Evolutionary conservation across 2,329 filamentous ascomycete species (phyloP).

Genomic region (Beauveria pseudobassiana): DNA sequence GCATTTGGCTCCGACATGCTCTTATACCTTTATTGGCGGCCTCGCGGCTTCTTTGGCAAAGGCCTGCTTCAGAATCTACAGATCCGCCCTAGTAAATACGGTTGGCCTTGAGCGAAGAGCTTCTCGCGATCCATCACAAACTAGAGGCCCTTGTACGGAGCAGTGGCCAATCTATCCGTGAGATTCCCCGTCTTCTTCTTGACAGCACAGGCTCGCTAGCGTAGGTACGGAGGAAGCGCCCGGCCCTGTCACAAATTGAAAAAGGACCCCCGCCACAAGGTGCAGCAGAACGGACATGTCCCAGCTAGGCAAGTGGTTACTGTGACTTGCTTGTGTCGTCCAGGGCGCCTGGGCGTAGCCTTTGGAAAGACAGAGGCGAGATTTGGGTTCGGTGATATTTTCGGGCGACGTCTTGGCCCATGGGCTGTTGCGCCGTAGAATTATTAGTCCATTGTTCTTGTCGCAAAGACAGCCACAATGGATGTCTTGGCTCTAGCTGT

Average conservation of each 20-base stretch:
- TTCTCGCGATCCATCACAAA: neutral
- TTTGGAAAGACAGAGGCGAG: neutral
- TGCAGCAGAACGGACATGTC: neutral
- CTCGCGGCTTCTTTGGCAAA: neutral
- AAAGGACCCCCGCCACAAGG: neutral
- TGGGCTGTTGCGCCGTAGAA: neutral
- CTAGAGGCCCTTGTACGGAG: neutral
- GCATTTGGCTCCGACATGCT: neutral
- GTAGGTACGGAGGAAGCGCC: neutral
- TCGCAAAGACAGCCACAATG: neutral
- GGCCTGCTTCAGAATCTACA: neutral
- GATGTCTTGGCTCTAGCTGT: neutral
- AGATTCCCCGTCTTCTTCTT: neutral
- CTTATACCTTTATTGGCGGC: neutral
- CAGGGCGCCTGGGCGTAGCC: neutral
- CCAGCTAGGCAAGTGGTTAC: constrained; percentile 6
- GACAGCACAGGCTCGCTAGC: neutral
- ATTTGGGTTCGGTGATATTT: constrained; percentile 10
- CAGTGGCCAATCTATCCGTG: neutral
- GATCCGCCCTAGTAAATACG: neutral
- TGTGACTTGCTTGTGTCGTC: constrained; percentile 7
- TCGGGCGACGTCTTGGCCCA: neutral
- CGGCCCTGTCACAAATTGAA: neutral
- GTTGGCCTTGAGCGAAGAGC: neutral
- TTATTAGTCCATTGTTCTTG: neutral